Evolutionary conservation across 2,329 filamentous ascomycete genomes (phyloP), one percentile per base, ranked within the genome.

Genomic region (Phialemonium atrogriseum): DNA sequence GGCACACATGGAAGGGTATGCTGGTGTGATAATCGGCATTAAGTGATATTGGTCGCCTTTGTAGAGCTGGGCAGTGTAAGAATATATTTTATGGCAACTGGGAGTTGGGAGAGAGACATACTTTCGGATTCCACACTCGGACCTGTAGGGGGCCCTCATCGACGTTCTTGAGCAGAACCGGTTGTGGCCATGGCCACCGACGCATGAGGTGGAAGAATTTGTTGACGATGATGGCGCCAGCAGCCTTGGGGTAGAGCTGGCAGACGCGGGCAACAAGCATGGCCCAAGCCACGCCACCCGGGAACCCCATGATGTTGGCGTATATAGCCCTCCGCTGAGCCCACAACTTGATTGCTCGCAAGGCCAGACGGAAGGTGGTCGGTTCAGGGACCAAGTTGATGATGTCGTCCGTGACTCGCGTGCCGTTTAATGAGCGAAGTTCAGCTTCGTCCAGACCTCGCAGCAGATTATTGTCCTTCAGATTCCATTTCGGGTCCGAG

Each of bases 1-100:
- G 2, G 91, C 82, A 55, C 91, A 96, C 88, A 95, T 96, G 30
- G 87, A 93, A 3, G 91, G 91, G 54, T 95, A 96, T 1, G 91
- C 88, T 2, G 91, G 91, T 2, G 91, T 98, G 50, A 98, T 96
- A 56, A 98, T 85, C 17, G 91, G 91, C 91, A 98, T 98, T 32
- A 95, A 66, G 56, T 96, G 89, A 44, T 77, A 84, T 25, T 75
- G 74, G 55, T 96, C 91, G 33, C 76, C 73, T 38, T 77, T 77
- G 55, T 94, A 93, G 18, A 87, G 65, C 70, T n/a, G n/a, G n/a
- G n/a, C n/a, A n/a, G n/a, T n/a, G n/a, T n/a, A n/a, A n/a, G n/a
- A n/a, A n/a, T n/a, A n/a, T 84, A 46, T 27, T 39, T 43, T 47
- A 44, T 47, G 41, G 31, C n/a, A n/a, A n/a, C n/a, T n/a, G n/a